Conservation (phyloP, 2,329 filamentous ascomycete genomes). For the Monosporascus cannonballus region DNA sequence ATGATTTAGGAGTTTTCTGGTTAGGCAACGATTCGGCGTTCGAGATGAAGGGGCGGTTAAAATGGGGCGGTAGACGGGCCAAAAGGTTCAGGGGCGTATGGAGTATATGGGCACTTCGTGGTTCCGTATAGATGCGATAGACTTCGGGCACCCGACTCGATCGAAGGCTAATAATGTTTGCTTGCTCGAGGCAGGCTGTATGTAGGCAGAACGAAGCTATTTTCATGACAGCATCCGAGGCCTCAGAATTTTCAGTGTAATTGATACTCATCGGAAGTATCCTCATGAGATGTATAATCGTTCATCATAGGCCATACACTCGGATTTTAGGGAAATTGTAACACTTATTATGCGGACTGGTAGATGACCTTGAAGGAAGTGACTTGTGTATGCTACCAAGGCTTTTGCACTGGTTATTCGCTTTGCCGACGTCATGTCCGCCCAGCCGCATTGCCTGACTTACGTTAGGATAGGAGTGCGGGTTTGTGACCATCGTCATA, state of each 20-base stretch:
- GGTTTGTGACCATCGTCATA: no score
- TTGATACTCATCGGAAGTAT: constrained; percentile 23
- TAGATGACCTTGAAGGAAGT: not conserved
- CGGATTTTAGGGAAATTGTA: not conserved
- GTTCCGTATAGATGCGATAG: not conserved
- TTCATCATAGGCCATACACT: constrained; percentile 23
- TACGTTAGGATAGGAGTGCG: no score
- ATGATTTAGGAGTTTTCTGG: not conserved
- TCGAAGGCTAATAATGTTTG: not conserved
- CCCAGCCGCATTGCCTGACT: no score
- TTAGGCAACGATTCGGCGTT: not conserved
- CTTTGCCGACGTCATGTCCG: no score
- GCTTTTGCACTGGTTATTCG: not conserved
- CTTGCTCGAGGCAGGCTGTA: not conserved
- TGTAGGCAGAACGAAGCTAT: constrained; percentile 1
- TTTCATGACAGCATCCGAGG: constrained; percentile 5
- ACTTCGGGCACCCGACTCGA: not conserved
- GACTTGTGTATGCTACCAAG: not conserved
- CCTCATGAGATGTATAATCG: constrained; percentile 25
- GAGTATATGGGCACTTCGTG: not conserved
- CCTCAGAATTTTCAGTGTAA: constrained; percentile 30
- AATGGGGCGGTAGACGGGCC: not conserved
- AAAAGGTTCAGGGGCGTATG: not conserved
- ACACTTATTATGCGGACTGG: not conserved
- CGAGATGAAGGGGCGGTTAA: not conserved